phyloP scores from a whole-genome alignment of 257 asterid genomes.

The Petrea volubilis region DNA sequence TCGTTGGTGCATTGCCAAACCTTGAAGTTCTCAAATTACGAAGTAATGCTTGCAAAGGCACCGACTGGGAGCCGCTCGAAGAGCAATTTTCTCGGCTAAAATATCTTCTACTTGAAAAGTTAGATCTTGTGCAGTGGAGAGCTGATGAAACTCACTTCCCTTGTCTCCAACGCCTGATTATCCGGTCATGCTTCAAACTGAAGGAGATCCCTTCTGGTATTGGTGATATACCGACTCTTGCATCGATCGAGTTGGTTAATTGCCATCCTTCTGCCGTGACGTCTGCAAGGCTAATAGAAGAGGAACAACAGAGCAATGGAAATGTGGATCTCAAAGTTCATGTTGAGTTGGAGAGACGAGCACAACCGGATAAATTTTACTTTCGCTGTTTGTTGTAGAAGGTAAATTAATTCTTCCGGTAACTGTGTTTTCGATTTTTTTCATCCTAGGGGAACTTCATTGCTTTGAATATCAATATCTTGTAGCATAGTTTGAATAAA shows the following conservation, averaged over 20 bases:
- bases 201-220: slow-evolving; percentile 7
- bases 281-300: slow-evolving; percentile 1
- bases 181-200: background rate
- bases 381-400: background rate
- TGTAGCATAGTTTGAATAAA: no score
- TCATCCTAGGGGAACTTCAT: no score
- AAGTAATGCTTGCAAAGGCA: background rate
- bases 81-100: slow-evolving; percentile 1
- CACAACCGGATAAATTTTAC: background rate
- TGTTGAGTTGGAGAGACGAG: background rate
- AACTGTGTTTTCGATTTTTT: no score
- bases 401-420: background rate
- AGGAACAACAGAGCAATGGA: slow-evolving; percentile 18
- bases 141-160: slow-evolving; percentile 12
- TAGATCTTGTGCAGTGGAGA: background rate
- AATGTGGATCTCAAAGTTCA: background rate
- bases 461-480: no score
- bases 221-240: background rate
- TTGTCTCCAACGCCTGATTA: background rate
- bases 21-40: slow-evolving; percentile 19
- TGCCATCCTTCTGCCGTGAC: background rate
- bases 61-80: background rate
- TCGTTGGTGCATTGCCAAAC: slow-evolving; percentile 11
- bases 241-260: background rate
- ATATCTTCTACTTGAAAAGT: slow-evolving; percentile 7